Conservation (phyloP, 345 rosid species). For the Erucastrum elatum region DNA sequence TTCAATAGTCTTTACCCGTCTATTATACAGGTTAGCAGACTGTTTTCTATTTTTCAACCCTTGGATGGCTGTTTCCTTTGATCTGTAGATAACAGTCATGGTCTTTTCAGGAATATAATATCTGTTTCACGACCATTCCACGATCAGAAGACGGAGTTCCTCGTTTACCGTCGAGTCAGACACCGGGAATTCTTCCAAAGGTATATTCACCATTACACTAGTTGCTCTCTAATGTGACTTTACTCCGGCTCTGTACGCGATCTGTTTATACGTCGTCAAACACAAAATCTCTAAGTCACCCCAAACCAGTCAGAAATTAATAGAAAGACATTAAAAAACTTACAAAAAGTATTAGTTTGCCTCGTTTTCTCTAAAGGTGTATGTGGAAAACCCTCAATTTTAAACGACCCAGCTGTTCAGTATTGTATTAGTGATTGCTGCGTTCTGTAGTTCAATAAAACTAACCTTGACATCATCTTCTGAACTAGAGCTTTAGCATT, state of each 20-base stretch:
- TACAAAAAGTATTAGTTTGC: neutral
- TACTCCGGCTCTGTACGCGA: neutral
- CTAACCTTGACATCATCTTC: conserved; percentile 7
- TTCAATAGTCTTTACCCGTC: conserved; percentile 99
- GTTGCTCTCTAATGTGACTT: conserved; percentile 11
- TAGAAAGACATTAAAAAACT: neutral
- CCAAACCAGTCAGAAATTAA: neutral
- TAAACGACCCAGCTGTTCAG: conserved; percentile 3
- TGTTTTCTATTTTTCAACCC: conserved; percentile 9
- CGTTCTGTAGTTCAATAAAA: conserved; percentile 20
- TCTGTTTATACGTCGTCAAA: neutral
- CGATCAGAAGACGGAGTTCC: conserved; percentile 79
- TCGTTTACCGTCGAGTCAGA: conserved; percentile 64
- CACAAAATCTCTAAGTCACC: neutral
- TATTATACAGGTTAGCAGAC: conserved; percentile 81
- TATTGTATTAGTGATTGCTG: conserved; percentile 19
- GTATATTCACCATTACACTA: conserved; percentile 42
- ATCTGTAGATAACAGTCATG: conserved; percentile 18
- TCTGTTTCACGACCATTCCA: conserved; percentile 95
- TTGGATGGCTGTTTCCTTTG: conserved; percentile 22
- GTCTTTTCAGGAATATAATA: conserved; percentile 82
- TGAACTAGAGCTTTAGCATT: conserved; percentile 14
- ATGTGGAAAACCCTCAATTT: neutral
- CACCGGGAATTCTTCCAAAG: conserved; percentile 90
- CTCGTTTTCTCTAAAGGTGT: conserved; percentile 9